Evolutionary conservation across 495 filamentous ascomycete species (phyloP), one percentile per base, ranked within the genome.

Genomic region (Aspergillus bertholletiae): DNA sequence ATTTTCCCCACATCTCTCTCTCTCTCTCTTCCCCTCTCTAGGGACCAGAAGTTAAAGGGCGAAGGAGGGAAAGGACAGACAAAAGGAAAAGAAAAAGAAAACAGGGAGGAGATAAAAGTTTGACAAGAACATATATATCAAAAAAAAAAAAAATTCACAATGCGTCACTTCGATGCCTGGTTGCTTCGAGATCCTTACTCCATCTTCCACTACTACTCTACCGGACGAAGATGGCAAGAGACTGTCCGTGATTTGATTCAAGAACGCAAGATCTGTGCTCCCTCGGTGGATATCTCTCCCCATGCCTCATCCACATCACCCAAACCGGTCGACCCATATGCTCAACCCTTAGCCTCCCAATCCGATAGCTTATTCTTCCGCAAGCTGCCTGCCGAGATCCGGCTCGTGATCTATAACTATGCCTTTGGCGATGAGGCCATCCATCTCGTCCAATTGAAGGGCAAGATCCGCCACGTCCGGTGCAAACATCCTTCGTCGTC

Each of bases 361-460:
- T 15, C 49, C 12, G 20, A 56, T 23, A 60, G 62, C 27, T 21
- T 34, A 8, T 58, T 75, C 43, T 53, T 76, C 41, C 45, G 52
- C 27, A 61, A 58, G 39, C 64, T 81, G 0, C 82, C 82, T 1
- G 61, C 72, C 7, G 82, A 85, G 63, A 72, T 85, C 51, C 77
- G 82, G 13, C 63, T 80, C 23, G 73, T 81, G 49, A 84, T 84
- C 34, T 84, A 80, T 64, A 60, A 64, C 15, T 77, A 81, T 50
- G 75, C 80, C 58, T 76, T 82, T 52, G 71, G 70, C 57, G 64
- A 74, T 45, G 64, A 71, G 13, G 71, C 65, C 44, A 57, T 76
- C 9, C 74, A 74, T 51, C 64, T 75, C 26, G 74, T 76, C 45
- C 68, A 71, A 37, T 43, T 76, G 30, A 74, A 73, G 50, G 59